These are phyloP conservation scores for Narthecium ossifragum DNA, from an alignment of 106 monocot genomes.

Conservation along the genomic window DNA sequence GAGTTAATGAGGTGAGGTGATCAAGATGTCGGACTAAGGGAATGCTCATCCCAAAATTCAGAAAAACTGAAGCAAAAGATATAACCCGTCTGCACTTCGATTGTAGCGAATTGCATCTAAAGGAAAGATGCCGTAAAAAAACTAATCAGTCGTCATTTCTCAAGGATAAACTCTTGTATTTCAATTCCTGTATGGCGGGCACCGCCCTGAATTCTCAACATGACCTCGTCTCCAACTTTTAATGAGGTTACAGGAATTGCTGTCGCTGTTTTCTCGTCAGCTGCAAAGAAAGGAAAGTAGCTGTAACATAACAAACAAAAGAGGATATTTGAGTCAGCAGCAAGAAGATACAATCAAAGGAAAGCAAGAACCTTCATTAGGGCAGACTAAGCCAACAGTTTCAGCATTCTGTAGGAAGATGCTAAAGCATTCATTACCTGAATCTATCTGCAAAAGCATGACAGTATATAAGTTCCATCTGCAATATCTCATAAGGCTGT, in stretches of 20 bases:
- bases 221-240: slow-evolving; percentile 41
- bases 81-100: too few relatives aligned
- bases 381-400: slow-evolving; percentile 54
- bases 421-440: slow-evolving; percentile 25
- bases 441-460: slow-evolving; percentile 20
- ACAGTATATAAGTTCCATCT: too few relatives aligned
- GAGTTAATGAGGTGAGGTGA: too few relatives aligned
- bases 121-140: not conserved
- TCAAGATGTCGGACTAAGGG: too few relatives aligned
- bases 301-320: too few relatives aligned
- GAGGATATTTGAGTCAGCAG: not conserved
- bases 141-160: slow-evolving; percentile 41
- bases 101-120: not conserved
- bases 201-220: slow-evolving; percentile 48
- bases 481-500: too few relatives aligned
- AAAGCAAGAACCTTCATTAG: slow-evolving; percentile 22
- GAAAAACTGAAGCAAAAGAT: too few relatives aligned
- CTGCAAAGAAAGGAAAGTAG: not conserved
- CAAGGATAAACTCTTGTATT: slow-evolving; percentile 58
- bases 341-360: not conserved
- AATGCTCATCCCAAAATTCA: too few relatives aligned
- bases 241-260: slow-evolving; percentile 53
- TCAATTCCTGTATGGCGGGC: slow-evolving; percentile 67
- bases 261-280: slow-evolving; percentile 20
- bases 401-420: slow-evolving; percentile 70